Evolutionary conservation across 306 rosid species (phyloP).

Genomic region (Gastrolobium villosum): DNA sequence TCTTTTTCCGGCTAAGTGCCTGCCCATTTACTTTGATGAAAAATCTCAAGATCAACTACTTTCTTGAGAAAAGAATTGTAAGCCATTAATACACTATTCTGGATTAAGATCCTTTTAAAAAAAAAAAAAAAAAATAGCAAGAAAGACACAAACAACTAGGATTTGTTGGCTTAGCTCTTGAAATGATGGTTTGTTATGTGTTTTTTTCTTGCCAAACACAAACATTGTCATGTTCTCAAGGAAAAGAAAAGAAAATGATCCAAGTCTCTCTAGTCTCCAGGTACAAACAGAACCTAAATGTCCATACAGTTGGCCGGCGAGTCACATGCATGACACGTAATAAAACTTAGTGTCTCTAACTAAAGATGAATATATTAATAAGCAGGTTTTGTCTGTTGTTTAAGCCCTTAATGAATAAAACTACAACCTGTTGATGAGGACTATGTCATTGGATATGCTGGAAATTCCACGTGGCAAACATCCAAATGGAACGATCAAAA

Average conservation of each 20-base stretch:
- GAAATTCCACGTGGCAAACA: constrained; percentile 50
- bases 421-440: constrained; percentile 44
- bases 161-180: constrained; percentile 30
- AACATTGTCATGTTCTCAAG: constrained; percentile 25
- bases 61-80: neutral
- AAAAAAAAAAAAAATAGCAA: neutral
- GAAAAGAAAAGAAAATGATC: constrained; percentile 25
- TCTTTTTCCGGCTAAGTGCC: neutral
- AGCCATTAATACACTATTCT: neutral
- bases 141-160: constrained; percentile 32
- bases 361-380: constrained; percentile 32
- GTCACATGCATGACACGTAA: constrained; percentile 52
- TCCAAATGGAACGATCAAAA: constrained; percentile 48
- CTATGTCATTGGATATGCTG: constrained; percentile 29
- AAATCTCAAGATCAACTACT: constrained; percentile 18
- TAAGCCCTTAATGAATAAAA: constrained; percentile 40
- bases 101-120: neutral
- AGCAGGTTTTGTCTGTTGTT: constrained; percentile 55
- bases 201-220: constrained; percentile 15
- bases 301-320: constrained; percentile 43
- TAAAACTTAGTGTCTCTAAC: constrained; percentile 18
- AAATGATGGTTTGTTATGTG: constrained; percentile 12
- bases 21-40: neutral
- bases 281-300: neutral
- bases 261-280: constrained; percentile 24